phyloP scores from a whole-genome alignment of 2,329 filamentous ascomycete genomes.

The Herpotrichia juniperi region DNA sequence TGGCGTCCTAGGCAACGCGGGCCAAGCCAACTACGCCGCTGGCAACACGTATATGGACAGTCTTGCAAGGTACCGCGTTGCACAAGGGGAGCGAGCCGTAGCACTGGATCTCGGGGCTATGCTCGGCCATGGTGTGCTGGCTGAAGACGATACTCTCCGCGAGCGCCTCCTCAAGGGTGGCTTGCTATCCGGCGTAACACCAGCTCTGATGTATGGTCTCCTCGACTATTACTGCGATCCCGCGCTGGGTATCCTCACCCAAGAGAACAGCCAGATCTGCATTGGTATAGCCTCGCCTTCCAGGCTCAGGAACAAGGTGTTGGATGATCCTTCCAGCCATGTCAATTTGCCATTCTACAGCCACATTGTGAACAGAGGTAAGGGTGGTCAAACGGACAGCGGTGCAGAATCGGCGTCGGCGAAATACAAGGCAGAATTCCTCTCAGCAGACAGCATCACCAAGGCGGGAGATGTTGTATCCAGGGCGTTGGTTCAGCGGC shows the following conservation, averaged over 20 bases:
- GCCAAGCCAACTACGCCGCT: conserved; percentile 31
- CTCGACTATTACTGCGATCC: conserved; percentile 9
- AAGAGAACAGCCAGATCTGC: background rate
- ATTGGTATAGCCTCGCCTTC: background rate
- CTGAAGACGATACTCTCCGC: background rate
- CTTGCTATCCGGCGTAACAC: too few species aligned
- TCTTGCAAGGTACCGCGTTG: conserved; percentile 21
- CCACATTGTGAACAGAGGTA: too few species aligned
- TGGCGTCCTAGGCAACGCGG: conserved; percentile 24
- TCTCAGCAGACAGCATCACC: background rate
- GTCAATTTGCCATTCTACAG: too few species aligned
- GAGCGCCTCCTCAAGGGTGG: too few species aligned
- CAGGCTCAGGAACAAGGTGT: too few species aligned
- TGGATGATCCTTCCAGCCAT: too few species aligned
- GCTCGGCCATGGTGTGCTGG: background rate
- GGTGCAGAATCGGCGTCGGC: too few species aligned
- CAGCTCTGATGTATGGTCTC: background rate
- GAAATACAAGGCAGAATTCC: background rate
- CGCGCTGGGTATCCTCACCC: background rate
- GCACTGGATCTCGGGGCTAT: background rate
- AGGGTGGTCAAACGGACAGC: too few species aligned
- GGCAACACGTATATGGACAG: conserved; percentile 32
- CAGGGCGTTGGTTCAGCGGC: background rate
- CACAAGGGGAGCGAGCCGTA: conserved; percentile 6
- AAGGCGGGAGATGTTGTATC: background rate